Conservation (phyloP, 352 stramenopile genomes). For the Sclerospora graminicola region DNA sequence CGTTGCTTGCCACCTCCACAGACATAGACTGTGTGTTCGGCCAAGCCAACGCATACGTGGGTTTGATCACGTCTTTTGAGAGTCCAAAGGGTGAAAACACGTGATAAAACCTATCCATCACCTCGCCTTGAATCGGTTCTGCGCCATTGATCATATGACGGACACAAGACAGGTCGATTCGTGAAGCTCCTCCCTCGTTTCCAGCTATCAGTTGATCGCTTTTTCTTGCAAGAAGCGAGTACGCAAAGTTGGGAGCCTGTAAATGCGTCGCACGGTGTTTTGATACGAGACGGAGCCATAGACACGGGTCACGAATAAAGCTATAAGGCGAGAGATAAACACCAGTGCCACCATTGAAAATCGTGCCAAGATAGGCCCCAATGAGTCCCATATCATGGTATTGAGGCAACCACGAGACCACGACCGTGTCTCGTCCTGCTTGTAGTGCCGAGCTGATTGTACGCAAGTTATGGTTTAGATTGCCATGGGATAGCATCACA, state of each 20-base stretch:
- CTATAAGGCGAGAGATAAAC: slow-evolving; percentile 97
- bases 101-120: slow-evolving; percentile 82
- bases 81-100: slow-evolving; percentile 88
- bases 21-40: slow-evolving; percentile 98
- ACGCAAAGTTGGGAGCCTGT: slow-evolving; percentile 98
- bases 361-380: slow-evolving; percentile 81
- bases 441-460: slow-evolving; percentile 92
- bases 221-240: slow-evolving; percentile 93
- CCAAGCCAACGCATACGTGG: slow-evolving; percentile 99
- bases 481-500: slow-evolving; percentile 95
- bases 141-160: slow-evolving; percentile 97
- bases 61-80: slow-evolving; percentile 82
- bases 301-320: slow-evolving; percentile 93
- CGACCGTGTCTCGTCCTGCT: slow-evolving; percentile 85
- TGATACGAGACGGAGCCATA: slow-evolving; percentile 91
- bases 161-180: slow-evolving; percentile 88
- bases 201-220: slow-evolving; percentile 44
- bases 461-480: slow-evolving; percentile 95
- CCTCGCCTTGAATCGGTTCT: slow-evolving; percentile 90
- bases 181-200: slow-evolving; percentile 4
- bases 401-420: slow-evolving; percentile 97
- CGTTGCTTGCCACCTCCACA: slow-evolving; percentile 87
- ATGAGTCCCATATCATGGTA: slow-evolving; percentile 99
- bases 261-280: slow-evolving; percentile 92
- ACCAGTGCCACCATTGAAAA: slow-evolving; percentile 84